Evolutionary conservation across 2,329 filamentous ascomycete species (phyloP).

Genomic region (Colletotrichum somersetense): DNA sequence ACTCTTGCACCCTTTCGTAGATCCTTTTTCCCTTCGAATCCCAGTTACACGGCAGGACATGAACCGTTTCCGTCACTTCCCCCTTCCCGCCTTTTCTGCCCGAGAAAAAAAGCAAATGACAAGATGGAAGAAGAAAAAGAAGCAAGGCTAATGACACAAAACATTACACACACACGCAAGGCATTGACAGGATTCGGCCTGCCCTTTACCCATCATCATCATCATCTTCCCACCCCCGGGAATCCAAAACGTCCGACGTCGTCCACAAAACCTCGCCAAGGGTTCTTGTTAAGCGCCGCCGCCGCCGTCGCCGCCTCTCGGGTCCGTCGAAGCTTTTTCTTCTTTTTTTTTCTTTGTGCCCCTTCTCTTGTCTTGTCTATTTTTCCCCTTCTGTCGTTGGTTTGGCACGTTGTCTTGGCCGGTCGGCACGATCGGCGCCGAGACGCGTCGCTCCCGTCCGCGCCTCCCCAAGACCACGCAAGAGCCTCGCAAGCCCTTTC

Average conservation of each 20-base stretch:
- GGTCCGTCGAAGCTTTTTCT: background rate
- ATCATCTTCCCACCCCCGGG: background rate
- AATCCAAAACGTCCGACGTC: conserved; percentile 10
- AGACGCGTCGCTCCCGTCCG: background rate
- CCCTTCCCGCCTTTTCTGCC: background rate
- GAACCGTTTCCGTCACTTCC: background rate
- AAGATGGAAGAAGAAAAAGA: background rate
- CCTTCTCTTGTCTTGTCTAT: too few species aligned
- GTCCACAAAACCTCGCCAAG: conserved; percentile 10
- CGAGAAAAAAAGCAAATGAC: background rate
- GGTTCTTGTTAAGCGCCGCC: background rate
- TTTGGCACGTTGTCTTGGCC: background rate
- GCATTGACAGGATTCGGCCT: background rate
- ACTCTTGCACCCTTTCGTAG: background rate
- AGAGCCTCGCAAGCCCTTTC: background rate
- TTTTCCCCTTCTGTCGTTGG: background rate
- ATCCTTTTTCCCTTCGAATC: background rate
- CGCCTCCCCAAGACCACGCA: background rate
- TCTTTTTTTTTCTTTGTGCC: too few species aligned
- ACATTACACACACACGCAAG: background rate
- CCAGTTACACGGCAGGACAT: background rate
- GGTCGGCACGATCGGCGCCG: conserved; percentile 1
- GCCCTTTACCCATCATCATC: background rate
- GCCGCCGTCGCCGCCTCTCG: background rate
- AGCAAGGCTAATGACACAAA: background rate